A percentile compares a stretch with the other conserved stretches of the same genome.
Conservation (phyloP, 2,329 filamentous ascomycete species). For the Alternaria novae-zelandiae region DNA sequence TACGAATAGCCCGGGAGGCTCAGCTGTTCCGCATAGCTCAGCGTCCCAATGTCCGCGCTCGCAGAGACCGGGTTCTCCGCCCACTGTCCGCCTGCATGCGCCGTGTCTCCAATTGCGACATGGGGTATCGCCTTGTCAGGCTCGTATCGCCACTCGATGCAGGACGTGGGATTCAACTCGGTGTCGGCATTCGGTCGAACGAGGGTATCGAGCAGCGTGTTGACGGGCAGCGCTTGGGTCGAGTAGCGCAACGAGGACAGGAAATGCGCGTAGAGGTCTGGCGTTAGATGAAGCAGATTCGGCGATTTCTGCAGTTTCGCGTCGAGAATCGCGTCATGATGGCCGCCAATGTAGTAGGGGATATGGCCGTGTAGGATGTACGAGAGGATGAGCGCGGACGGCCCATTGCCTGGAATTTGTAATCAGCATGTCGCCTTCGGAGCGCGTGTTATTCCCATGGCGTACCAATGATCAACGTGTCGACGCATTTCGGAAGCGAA, state of each 20-base stretch:
- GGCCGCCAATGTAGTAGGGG: constrained; percentile 62
- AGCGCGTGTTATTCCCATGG: neutral
- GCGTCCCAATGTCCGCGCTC: constrained; percentile 63
- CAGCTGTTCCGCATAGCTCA: constrained; percentile 68
- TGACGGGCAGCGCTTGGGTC: constrained; percentile 65
- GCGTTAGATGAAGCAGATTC: constrained; percentile 58
- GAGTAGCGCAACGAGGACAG: constrained; percentile 66
- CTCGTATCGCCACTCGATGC: constrained; percentile 61
- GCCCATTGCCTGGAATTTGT: constrained; percentile 61
- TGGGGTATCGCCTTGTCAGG: constrained; percentile 60
- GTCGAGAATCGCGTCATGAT: constrained; percentile 64
- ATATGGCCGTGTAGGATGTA: constrained; percentile 68
- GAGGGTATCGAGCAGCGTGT: constrained; percentile 66
- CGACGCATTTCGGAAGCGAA: constrained; percentile 45
- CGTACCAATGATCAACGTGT: constrained; percentile 51
- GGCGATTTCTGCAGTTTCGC: constrained; percentile 58
- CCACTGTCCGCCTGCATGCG: constrained; percentile 65
- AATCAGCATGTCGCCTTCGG: constrained; percentile 25
- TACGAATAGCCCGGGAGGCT: constrained; percentile 66
- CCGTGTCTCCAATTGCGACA: constrained; percentile 60
- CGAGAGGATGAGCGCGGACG: constrained; percentile 66
- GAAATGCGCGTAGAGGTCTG: constrained; percentile 63
- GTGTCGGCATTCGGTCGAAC: constrained; percentile 65
- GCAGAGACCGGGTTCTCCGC: constrained; percentile 59
- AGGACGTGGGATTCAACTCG: constrained; percentile 59